Evolutionary conservation across 768 basidiomycete species (phyloP), one percentile per base, ranked within the genome.

Genomic region (Tylopilus plumbeoviolaceoides): DNA sequence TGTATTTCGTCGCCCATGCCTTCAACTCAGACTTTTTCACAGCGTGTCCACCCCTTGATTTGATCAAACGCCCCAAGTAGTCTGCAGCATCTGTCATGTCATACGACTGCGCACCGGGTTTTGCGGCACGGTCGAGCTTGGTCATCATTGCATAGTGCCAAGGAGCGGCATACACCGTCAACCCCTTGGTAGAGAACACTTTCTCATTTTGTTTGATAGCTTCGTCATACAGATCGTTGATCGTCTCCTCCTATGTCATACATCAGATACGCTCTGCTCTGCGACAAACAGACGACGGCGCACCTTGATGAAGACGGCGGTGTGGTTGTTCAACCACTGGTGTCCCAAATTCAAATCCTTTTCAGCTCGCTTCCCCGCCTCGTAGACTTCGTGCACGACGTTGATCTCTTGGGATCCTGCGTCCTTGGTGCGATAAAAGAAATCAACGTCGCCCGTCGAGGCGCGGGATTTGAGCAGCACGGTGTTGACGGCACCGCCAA

Each of bases 291-390:
- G 30, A n/a, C 33, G 35, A 38, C 38, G 35, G n/a, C 1, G 21
- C 23, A 54, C 55, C 20, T 56, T 35, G 15, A 56, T 56, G 7
- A 54, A 56, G 28, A 40, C 8, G 15, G 23, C 51, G 1, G 52
- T 56, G 40, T 54, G 51, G 25, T 56, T 48, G 14, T 56, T 56
- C 52, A 56, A 44, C 55, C 53, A 56, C 23, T 56, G 55, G 12
- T 10, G 2, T 2, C 43, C 47, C 30, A 56, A 8, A 20, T 40
- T 40, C 9, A 48, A 45, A 2, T 30, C 8, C 15, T 18, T 44
- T 33, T 47, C 55, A 10, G 52, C 52, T 20, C 30, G 14, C 5
- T 47, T 47, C n/a, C 40, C 54, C 25, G 18, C 54, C 18, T 25
- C 27, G 10, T 30, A 2, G n/a, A 56, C 33, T 18, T 54, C 42